A percentile compares a stretch with the other conserved stretches of the same genome.
Evolutionary conservation across 2,329 filamentous ascomycete genomes (phyloP).

Genomic region (Aspergillus pseudonomiae): DNA sequence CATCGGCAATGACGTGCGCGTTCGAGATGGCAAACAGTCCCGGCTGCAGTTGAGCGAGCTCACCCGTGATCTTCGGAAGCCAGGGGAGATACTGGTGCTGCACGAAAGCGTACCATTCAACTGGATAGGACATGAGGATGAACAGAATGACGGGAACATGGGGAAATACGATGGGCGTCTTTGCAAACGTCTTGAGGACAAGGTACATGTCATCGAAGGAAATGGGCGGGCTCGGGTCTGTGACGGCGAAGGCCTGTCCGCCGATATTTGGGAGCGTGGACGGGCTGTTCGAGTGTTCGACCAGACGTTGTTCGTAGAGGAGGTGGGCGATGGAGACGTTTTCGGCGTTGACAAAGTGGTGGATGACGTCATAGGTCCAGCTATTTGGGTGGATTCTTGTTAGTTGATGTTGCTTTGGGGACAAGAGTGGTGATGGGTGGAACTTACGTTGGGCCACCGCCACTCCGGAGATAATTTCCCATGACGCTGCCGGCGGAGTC

Average conservation of each 20-base stretch:
- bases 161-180: slow-evolving; percentile 34
- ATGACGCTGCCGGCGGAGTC: slow-evolving; percentile 43
- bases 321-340: slow-evolving; percentile 60
- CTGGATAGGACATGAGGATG: slow-evolving; percentile 33
- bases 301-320: slow-evolving; percentile 55
- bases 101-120: slow-evolving; percentile 36
- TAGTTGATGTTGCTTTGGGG: too few species aligned
- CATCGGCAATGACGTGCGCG: slow-evolving; percentile 33
- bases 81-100: slow-evolving; percentile 30
- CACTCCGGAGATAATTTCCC: slow-evolving; percentile 42
- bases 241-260: slow-evolving; percentile 55
- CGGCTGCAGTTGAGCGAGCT: slow-evolving; percentile 36
- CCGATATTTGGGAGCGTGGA: slow-evolving; percentile 34
- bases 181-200: slow-evolving; percentile 31
- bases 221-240: slow-evolving; percentile 52
- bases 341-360: slow-evolving; percentile 54
- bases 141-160: slow-evolving; percentile 29
- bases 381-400: slow-evolving; percentile 16
- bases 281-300: slow-evolving; percentile 33
- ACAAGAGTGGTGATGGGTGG: not conserved
- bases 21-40: slow-evolving; percentile 35
- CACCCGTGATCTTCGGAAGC: slow-evolving; percentile 29
- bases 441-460: slow-evolving; percentile 39
- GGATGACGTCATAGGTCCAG: slow-evolving; percentile 51
- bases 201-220: slow-evolving; percentile 37